Base-by-base conservation (phyloP, 108 stramenopile species). In the Epithemia pelagica region DNA sequence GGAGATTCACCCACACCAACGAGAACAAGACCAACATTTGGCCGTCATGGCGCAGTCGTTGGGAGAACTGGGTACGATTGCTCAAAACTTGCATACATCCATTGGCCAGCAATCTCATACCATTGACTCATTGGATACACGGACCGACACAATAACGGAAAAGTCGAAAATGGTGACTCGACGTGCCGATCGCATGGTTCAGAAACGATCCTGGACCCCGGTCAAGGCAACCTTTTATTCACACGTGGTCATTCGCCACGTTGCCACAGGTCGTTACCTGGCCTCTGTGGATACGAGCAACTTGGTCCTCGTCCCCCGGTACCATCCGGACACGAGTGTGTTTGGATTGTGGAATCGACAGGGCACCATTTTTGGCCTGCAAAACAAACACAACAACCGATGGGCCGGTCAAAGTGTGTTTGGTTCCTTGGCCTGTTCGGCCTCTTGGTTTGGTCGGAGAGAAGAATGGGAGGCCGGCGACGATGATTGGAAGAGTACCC, bases 351-450 rank as follows among this genome's bases (percentile, higher is more conserved):
- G 73, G 73, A 73, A 73, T 56, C 66, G 78, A 60, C 70, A 81
- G 28, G 64, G 67, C 18, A 55, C 62, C 20, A 70, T 80, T 20
- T 80, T 82, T 67, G 85, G 85, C 52, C 53, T 82, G 32, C 67
- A 81, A 62, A 81, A 78, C 66, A 65, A 74, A 30, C 79, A 68
- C 30, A 66, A 55, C 7, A 61, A 65, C 25, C 52, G 58, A 61
- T 86, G 81, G 81, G 58, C 76, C 10, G 85, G 85, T 26, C 82
- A 78, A 61, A 78, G 58, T 32, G 10, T 82, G 65, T 54, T 86
- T 23, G 85, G 85, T 7, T 37, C 52, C 20, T 52, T 86, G 26
- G 68, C 56, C 0, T 82, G 82, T 61, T 60, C 71, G 3, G 77
- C 82, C 18, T 60, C 54, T 18, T 29, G 60, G 19, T 82, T 86